These are phyloP conservation scores for Firmiana major DNA, from an alignment of 345 rosid species.

Conservation along the genomic window DNA sequence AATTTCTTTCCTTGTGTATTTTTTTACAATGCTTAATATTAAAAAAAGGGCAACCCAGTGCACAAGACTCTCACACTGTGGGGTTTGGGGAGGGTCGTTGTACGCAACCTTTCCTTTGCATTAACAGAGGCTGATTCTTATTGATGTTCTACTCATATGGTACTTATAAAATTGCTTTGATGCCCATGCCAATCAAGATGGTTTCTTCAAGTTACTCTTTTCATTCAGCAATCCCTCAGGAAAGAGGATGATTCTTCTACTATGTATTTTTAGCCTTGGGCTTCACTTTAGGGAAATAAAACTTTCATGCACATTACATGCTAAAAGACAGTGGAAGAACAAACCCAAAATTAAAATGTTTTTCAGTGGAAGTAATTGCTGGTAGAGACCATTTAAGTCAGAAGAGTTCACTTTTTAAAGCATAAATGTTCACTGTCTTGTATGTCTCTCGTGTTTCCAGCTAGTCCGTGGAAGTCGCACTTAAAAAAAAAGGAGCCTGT, in stretches of 20 bases:
- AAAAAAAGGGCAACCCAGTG: no score
- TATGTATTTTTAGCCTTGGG: background rate
- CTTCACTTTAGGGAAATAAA: background rate
- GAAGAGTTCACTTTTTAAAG: background rate
- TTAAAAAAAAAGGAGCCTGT: slow-evolving; percentile 79
- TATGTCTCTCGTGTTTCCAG: slow-evolving; percentile 41
- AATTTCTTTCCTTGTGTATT: background rate
- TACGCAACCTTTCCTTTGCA: no score
- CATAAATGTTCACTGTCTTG: slow-evolving; percentile 13
- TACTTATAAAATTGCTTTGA: background rate
- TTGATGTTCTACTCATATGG: background rate
- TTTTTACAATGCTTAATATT: no score
- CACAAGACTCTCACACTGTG: no score
- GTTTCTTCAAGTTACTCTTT: background rate
- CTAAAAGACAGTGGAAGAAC: background rate
- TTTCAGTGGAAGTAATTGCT: background rate
- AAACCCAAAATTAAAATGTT: background rate
- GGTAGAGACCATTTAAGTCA: background rate
- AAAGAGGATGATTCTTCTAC: background rate
- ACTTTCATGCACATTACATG: background rate
- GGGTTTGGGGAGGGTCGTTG: no score
- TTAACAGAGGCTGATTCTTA: background rate
- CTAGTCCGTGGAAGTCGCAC: slow-evolving; percentile 59
- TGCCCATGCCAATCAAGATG: background rate
- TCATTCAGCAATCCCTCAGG: background rate